Evolutionary conservation across 805 yeast genomes (phyloP), one percentile per base, ranked within the genome.

Genomic region (Metschnikowia picachoensis): DNA sequence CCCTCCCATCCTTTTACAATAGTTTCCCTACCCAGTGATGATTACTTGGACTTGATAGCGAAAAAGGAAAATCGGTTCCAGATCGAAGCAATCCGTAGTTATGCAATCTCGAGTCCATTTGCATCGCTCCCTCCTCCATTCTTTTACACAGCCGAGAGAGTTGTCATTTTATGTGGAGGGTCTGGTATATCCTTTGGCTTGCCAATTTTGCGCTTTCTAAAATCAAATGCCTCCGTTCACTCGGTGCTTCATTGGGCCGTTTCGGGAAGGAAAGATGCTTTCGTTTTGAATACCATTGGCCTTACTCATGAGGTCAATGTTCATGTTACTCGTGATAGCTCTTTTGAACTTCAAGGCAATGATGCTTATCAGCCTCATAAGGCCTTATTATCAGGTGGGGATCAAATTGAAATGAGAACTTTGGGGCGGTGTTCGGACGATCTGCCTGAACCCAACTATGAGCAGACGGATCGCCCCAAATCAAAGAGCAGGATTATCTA

Each of bases 1-100:
- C 82, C 92, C 8, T 69, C 85, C 2, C 91, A 85, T 58, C 91
- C 92, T 2, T 85, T 72, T 56, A 81, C 90, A 0, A 67, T 83
- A 11, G 78, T 80, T 0, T 72, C 81, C 2, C 41, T 66, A 1
- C 65, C 75, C 0, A 64, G 61, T 1, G 79, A 76, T 37, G 34
- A 17, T 2, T 48, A 60, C 13, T 58, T 79, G 2, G 72, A 69
- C 36, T 61, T 83, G 46, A 62, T 82, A 12, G 64, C 80, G 28
- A 72, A 71, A 41, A 72, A 69, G 33, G 70, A 81, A 1, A 56
- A 14, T n/a, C 39, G 30, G 11, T 55, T 55, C 37, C 44, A 38
- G 28, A 52, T 61, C 28, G 31, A 41, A 14, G 31, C 47, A 6
- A 37, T 47, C 11, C 17, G 38, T 6, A 17, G 42, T 13, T 61